Evolutionary conservation across 192 early-diverging fungal species (phyloP).

Genomic region (Ambispora gerdemannii): DNA sequence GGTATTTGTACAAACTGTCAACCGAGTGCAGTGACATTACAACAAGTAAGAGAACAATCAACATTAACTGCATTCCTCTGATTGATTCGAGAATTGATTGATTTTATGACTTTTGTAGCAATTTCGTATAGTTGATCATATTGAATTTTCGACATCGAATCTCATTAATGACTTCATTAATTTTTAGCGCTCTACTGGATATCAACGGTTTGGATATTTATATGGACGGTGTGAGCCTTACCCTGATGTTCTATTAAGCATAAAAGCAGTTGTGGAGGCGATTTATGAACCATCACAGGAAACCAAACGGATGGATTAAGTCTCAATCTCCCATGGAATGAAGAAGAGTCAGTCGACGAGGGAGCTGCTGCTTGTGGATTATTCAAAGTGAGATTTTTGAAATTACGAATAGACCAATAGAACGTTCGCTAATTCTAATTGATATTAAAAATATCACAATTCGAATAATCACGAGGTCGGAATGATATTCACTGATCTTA

Average conservation of each 20-base stretch:
- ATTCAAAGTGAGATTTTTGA: constrained; percentile 22
- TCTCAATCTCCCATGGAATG: constrained; percentile 54
- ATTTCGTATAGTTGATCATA: constrained; percentile 95
- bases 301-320: constrained; percentile 70
- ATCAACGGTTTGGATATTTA: constrained; percentile 91
- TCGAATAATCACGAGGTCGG: constrained; percentile 54
- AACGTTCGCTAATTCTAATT: constrained; percentile 7
- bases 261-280: constrained; percentile 91
- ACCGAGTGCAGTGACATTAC: constrained; percentile 86
- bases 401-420: background rate
- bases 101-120: constrained; percentile 42
- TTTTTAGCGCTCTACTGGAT: constrained; percentile 83
- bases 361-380: constrained; percentile 68
- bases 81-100: background rate
- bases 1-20: constrained; percentile 99
- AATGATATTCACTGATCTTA: constrained; percentile 91
- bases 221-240: constrained; percentile 92
- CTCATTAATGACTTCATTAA: constrained; percentile 83
- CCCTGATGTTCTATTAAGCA: constrained; percentile 86
- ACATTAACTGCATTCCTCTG: background rate
- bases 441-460: background rate
- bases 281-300: constrained; percentile 95
- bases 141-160: constrained; percentile 81
- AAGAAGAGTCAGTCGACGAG: constrained; percentile 57
- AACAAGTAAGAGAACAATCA: constrained; percentile 66